These are phyloP conservation scores for Tolypocladium amazonense DNA, from an alignment of 2,329 filamentous ascomycete species.

Conservation along the genomic window DNA sequence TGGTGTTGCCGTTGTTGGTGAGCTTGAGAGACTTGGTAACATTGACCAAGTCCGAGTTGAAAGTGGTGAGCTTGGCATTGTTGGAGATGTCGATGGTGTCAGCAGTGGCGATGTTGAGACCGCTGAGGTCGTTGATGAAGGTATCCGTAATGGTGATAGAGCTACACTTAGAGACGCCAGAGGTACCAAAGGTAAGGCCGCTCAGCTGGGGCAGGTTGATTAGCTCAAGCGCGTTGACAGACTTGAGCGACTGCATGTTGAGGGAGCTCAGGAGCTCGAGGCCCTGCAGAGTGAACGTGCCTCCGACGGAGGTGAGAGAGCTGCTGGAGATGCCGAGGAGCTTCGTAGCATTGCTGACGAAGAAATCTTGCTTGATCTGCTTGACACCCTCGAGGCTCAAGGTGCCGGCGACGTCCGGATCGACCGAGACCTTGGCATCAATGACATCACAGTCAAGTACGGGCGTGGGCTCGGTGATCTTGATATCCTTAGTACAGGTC, in stretches of 20 bases:
- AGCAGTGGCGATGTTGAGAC: slow-evolving; percentile 69
- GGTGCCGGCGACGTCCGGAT: slow-evolving; percentile 38
- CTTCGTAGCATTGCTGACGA: slow-evolving; percentile 46
- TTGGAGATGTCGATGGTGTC: slow-evolving; percentile 75
- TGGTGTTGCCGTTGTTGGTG: slow-evolving; percentile 65
- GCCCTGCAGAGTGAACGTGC: slow-evolving; percentile 58
- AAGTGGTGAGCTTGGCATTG: slow-evolving; percentile 69
- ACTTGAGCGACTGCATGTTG: slow-evolving; percentile 52
- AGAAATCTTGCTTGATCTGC: slow-evolving; percentile 45
- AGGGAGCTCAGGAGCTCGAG: slow-evolving; percentile 61
- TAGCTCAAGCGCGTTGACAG: slow-evolving; percentile 60
- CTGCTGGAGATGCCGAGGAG: slow-evolving; percentile 53
- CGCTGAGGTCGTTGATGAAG: slow-evolving; percentile 63
- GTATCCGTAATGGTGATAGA: slow-evolving; percentile 77
- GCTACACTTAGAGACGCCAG: slow-evolving; percentile 53
- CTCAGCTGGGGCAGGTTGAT: slow-evolving; percentile 55
- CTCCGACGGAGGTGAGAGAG: slow-evolving; percentile 54
- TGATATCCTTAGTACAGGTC: slow-evolving; percentile 42
- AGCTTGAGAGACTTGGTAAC: slow-evolving; percentile 62
- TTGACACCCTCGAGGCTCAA: slow-evolving; percentile 53
- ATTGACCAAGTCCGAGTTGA: slow-evolving; percentile 69
- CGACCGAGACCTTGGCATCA: slow-evolving; percentile 57
- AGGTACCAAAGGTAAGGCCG: slow-evolving; percentile 35
- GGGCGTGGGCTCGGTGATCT: slow-evolving; percentile 51
- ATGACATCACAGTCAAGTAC: slow-evolving; percentile 58